Base-by-base conservation (phyloP, 1,139 yeast genomes). In the Yamadazyma aaseri region DNA sequence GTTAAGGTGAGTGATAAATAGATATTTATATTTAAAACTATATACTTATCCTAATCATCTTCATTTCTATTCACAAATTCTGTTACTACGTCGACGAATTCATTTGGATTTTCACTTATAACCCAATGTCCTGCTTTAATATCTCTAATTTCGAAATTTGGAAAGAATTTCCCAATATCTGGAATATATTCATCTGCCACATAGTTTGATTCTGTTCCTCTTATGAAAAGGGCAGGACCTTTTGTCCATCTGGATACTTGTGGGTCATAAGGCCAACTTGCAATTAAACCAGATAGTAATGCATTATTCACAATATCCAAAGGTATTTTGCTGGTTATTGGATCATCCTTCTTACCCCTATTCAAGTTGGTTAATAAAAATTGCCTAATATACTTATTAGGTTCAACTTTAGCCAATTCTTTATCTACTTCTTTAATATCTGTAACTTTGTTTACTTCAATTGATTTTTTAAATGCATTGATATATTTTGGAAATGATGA, bases 81-180 rank as follows among this genome's bases (percentile, higher is more conserved):
- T 12, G 63, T 63, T 15, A 84, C 73, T 5, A 61, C 61, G 4
- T 71, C 76, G 29, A 81, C 64, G 44, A 87, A 85, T 49, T 79
- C 90, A 4, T 63, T 47, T 1, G 96, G 95, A 45, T 81, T 79
- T 49, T 86, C 95, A 38, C 85, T 77, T 46, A 84, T 84, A 16
- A 86, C 76, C 96, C 97, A 92, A 58, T 92, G 98, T 1, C 97
- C 97, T 2, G 89, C 76, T 17, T 86, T 81, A 20, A 92, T 66
- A 49, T 86, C 96, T 32, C 75, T 68, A 9, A 86, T 61, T 40
- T 77, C 85, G 52, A 89, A 89, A 30, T 71, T 65, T 0, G 97
- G 97, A 63, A 89, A 92, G 50, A 76, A 85, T 38, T 66, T 64
- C 1, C 94, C 95, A 36, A 87, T 82, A 20, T 76, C 79, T 0